phyloP scores from a whole-genome alignment of 495 filamentous ascomycete species.

The Penicillium antarcticum region DNA sequence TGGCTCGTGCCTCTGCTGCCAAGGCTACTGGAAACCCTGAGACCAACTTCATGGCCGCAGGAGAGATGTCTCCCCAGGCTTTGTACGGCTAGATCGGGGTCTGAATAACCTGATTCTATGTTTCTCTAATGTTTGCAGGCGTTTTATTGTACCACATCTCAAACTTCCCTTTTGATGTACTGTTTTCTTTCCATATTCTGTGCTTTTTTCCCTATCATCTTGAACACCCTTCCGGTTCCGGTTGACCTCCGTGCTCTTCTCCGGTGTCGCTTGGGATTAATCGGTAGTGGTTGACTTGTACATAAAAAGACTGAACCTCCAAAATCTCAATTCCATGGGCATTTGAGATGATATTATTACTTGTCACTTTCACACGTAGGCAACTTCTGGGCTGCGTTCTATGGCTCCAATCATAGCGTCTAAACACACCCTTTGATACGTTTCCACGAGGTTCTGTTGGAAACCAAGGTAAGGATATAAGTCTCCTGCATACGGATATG shows the following conservation, averaged over 20 bases:
- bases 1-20: constrained; percentile 90
- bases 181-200: constrained; percentile 21
- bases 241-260: constrained; percentile 24
- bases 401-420: background rate
- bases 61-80: constrained; percentile 54
- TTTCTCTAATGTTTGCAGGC: constrained; percentile 41
- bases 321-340: constrained; percentile 25
- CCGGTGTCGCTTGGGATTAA: constrained; percentile 21
- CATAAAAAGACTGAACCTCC: constrained; percentile 38
- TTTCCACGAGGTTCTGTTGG: too few relatives aligned
- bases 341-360: constrained; percentile 12
- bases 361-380: background rate
- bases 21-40: constrained; percentile 67
- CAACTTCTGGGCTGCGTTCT: background rate
- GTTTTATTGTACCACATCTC: constrained; percentile 43
- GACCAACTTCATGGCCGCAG: constrained; percentile 84
- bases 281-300: constrained; percentile 39
- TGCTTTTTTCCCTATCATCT: constrained; percentile 16
- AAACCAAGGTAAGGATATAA: too few relatives aligned
- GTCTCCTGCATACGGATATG: too few relatives aligned
- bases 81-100: constrained; percentile 36
- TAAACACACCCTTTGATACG: too few relatives aligned
- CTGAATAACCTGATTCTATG: constrained; percentile 25
- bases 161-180: constrained; percentile 32
- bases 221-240: constrained; percentile 20